Evolutionary conservation across 345 rosid genomes (phyloP), one percentile per base, ranked within the genome.

Genomic region (Boechera stricta): DNA sequence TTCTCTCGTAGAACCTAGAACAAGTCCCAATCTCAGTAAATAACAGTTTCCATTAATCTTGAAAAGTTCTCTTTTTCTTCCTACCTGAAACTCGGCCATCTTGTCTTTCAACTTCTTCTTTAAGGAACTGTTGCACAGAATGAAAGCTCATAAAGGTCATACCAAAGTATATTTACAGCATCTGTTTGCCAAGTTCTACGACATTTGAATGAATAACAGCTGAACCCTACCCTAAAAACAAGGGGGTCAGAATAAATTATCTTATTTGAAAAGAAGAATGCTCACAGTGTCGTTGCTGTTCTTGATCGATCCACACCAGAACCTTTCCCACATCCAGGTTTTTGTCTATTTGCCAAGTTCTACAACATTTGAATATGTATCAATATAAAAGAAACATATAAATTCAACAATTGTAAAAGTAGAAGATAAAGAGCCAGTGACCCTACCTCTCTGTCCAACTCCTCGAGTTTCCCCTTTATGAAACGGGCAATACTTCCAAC

Each of bases 21-120:
- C 38, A 75, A 61, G 18, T 39, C 6, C 5, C 31, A 67, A 10
- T 49, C 4, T 57, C 52, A 72, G 10, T 15, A 18, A 39, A 11
- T 53, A 31, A 60, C 69, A 41, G 38, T 58, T 58, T 41, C 26
- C 26, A 21, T 67, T 15, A 58, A 18, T 31, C 39, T 42, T 9
- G 7, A 57, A 58, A 15, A 31, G 21, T 18, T 4, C 58, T 32
- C 1, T 35, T 1, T 63, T 38, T 21, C 33, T 38, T 64, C 64
- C 49, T 74, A 90, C 98, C 98, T 89, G 98, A 77, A 94, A 94
- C 84, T 94, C 97, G 1, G 84, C 82, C 98, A 94, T 90, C 61
- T 91, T 74, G 72, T 87, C 79, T 68, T 69, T 79, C 69, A 79
- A 61, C 71, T 79, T 79, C 82, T 73, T 79, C 71, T 74, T 79